phyloP scores from a whole-genome alignment of 805 yeast species.

The Nakazawaea ambrosiae region DNA sequence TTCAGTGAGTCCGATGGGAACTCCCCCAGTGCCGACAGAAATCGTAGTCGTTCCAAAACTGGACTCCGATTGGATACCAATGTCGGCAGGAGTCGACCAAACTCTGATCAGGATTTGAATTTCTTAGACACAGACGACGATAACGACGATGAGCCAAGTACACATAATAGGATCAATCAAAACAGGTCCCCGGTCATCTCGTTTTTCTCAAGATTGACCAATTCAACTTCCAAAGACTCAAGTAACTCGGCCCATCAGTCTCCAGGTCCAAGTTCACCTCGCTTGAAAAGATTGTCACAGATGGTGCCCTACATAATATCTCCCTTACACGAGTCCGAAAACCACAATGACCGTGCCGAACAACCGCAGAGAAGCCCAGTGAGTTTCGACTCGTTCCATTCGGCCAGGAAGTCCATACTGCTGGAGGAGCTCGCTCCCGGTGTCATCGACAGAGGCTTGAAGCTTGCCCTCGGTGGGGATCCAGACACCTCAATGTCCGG shows the following conservation, averaged over 20 bases:
- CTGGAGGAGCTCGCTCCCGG: constrained; percentile 3
- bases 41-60: too few species aligned
- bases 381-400: background rate
- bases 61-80: too few species aligned
- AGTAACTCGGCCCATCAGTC: background rate
- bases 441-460: constrained; percentile 7
- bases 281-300: background rate
- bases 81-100: too few species aligned
- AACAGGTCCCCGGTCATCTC: background rate
- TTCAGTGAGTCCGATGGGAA: too few species aligned
- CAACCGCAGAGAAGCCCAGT: too few species aligned
- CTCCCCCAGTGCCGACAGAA: too few species aligned
- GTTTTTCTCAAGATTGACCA: background rate
- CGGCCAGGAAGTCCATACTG: background rate
- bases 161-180: background rate
- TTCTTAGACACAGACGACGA: too few species aligned
- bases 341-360: background rate
- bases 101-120: too few species aligned
- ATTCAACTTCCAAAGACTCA: background rate
- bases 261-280: background rate
- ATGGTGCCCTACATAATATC: constrained; percentile 7
- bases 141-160: background rate
- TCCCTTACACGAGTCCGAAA: background rate
- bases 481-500: background rate
- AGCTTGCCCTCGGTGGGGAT: constrained; percentile 7